Conservation (phyloP, 2,329 filamentous ascomycete species). For the Penicillium rolfsii region DNA sequence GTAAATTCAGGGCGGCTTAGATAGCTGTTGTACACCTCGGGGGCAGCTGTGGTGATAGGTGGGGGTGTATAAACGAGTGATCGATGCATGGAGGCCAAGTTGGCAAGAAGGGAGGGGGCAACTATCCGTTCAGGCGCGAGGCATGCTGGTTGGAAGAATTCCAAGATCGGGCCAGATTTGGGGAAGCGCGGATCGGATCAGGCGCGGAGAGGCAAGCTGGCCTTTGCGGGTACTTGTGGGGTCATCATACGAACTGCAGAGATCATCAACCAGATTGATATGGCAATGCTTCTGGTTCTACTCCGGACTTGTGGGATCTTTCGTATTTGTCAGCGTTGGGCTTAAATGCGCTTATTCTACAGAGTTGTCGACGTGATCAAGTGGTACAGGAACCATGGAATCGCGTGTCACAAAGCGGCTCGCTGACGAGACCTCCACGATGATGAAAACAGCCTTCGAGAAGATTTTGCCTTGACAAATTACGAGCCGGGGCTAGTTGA, state of each 20-base stretch:
- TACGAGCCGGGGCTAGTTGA: background rate
- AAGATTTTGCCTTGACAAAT: background rate
- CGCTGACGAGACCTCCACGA: background rate
- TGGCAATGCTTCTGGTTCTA: no score
- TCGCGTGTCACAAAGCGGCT: background rate
- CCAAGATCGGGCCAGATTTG: background rate
- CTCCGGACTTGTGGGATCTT: background rate
- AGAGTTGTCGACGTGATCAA: background rate
- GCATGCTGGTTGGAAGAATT: slow-evolving; percentile 20
- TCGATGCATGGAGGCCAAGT: slow-evolving; percentile 17
- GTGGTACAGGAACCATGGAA: slow-evolving; percentile 9
- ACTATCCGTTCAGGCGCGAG: slow-evolving; percentile 4
- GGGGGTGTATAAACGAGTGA: slow-evolving; percentile 11
- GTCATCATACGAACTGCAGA: background rate
- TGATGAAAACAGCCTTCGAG: background rate
- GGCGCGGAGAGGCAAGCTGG: slow-evolving; percentile 28
- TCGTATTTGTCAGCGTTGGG: background rate
- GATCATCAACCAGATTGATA: background rate
- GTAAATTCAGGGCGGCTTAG: background rate
- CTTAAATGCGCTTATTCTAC: background rate
- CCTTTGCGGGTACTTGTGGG: slow-evolving; percentile 18
- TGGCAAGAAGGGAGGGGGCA: slow-evolving; percentile 8
- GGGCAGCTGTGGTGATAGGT: slow-evolving; percentile 4
- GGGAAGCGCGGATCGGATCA: slow-evolving; percentile 9
- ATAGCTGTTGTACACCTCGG: slow-evolving; percentile 4